A percentile compares a stretch with the other conserved stretches of the same genome.
Evolutionary conservation across 1,284 basidiomycete genomes (phyloP).

Genomic region (Trichosporon sp.): DNA sequence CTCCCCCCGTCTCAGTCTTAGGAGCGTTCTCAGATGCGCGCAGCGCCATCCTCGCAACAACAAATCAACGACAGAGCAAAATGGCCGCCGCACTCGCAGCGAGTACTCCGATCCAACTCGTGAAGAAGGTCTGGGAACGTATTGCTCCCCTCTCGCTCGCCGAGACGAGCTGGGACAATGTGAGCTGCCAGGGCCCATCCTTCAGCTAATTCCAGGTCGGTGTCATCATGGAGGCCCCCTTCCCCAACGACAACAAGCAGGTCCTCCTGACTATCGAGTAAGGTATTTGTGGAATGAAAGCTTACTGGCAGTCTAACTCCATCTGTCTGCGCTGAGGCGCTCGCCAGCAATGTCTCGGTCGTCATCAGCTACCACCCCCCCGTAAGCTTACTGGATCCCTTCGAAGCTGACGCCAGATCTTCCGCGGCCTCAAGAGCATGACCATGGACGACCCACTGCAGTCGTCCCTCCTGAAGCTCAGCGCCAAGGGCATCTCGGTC

Average conservation of each 20-base stretch:
- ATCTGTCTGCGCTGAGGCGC: slow-evolving; percentile 73
- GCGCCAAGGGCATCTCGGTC: slow-evolving; percentile 77
- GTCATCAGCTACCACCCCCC: slow-evolving; percentile 88
- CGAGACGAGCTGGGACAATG: slow-evolving; percentile 83
- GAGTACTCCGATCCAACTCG: slow-evolving; percentile 43
- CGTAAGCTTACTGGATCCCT: slow-evolving; percentile 32
- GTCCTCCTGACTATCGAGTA: slow-evolving; percentile 85
- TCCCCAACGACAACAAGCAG: slow-evolving; percentile 64
- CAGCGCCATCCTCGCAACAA: not conserved
- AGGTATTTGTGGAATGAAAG: slow-evolving; percentile 37
- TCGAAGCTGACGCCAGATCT: slow-evolving; percentile 61
- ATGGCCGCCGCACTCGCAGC: slow-evolving; percentile 22
- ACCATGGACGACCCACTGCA: slow-evolving; percentile 80
- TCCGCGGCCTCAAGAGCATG: slow-evolving; percentile 74
- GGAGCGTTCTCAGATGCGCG: not conserved
- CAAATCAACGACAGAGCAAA: not conserved
- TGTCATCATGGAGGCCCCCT: slow-evolving; percentile 76
- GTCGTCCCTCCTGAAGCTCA: slow-evolving; percentile 73
- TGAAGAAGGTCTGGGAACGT: slow-evolving; percentile 59
- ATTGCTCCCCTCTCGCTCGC: slow-evolving; percentile 83
- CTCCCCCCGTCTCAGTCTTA: slow-evolving; percentile 5
- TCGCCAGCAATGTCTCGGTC: slow-evolving; percentile 63
- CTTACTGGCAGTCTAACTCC: slow-evolving; percentile 67
- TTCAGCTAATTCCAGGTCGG: slow-evolving; percentile 66
- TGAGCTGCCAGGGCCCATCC: slow-evolving; percentile 56